Conservation (phyloP, 371 early-diverging fungal genomes). For the Zancudomyces culisetae region DNA sequence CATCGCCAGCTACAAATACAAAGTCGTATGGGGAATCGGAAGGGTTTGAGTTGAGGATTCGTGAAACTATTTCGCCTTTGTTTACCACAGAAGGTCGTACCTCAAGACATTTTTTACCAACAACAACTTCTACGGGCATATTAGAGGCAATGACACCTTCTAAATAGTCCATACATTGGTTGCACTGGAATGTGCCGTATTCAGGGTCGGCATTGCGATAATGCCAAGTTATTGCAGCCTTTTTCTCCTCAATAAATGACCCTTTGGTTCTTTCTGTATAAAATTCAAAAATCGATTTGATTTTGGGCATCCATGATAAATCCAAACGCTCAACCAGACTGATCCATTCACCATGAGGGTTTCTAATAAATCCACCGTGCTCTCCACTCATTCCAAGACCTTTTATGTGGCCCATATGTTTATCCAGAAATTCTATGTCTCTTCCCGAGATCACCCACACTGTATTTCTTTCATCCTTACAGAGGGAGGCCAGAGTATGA, state of each 20-base stretch:
- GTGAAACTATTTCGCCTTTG: constrained; percentile 87
- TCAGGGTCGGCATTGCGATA: constrained; percentile 48
- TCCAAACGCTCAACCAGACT: constrained; percentile 55
- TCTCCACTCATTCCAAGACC: constrained; percentile 73
- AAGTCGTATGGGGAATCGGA: constrained; percentile 41
- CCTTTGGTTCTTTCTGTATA: constrained; percentile 81
- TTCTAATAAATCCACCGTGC: constrained; percentile 65
- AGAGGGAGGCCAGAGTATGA: constrained; percentile 37
- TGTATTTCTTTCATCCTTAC: constrained; percentile 54
- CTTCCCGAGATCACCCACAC: constrained; percentile 91
- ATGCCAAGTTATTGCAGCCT: constrained; percentile 61
- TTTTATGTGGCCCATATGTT: constrained; percentile 49
- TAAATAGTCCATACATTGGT: constrained; percentile 78
- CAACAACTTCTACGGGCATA: constrained; percentile 78
- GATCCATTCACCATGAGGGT: constrained; percentile 47
- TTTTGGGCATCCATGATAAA: constrained; percentile 64
- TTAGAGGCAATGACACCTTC: constrained; percentile 67
- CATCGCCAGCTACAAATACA: constrained; percentile 89
- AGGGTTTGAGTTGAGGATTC: constrained; percentile 31
- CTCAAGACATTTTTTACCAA: constrained; percentile 92
- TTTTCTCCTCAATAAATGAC: constrained; percentile 59
- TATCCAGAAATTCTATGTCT: constrained; percentile 59
- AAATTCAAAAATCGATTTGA: constrained; percentile 58
- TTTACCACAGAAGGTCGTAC: constrained; percentile 61
- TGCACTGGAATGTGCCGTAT: constrained; percentile 60